Evolutionary conservation across 1,284 basidiomycete species (phyloP).

Genomic region (Trametes versicolor): DNA sequence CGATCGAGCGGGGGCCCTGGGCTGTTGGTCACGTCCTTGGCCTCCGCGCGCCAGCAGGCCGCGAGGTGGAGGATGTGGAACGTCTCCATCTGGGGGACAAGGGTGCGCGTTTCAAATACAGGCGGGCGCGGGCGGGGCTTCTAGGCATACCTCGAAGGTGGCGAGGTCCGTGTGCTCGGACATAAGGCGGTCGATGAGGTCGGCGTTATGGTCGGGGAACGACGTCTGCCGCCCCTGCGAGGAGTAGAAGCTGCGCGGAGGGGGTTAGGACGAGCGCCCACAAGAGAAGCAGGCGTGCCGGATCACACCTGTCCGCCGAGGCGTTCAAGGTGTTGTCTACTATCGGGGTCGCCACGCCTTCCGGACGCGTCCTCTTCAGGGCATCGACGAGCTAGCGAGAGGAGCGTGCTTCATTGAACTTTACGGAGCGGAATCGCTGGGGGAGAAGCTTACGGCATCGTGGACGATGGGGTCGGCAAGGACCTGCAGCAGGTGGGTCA

Average conservation of each 20-base stretch:
- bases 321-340: constrained; percentile 68
- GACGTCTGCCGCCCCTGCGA: constrained; percentile 85
- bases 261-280: constrained; percentile 10
- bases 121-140: constrained; percentile 3
- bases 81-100: constrained; percentile 75
- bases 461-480: constrained; percentile 38
- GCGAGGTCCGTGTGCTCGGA: constrained; percentile 59
- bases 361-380: constrained; percentile 56
- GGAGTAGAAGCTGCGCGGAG: constrained; percentile 75
- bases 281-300: constrained; percentile 23
- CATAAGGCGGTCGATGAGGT: constrained; percentile 69
- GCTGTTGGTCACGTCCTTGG: constrained; percentile 28
- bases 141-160: constrained; percentile 69
- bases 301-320: constrained; percentile 75
- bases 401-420: background rate
- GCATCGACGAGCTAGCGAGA: constrained; percentile 56
- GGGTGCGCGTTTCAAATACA: constrained; percentile 15
- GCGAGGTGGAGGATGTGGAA: constrained; percentile 82
- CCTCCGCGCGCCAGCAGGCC: constrained; percentile 56
- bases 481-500: constrained; percentile 42
- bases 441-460: constrained; percentile 35
- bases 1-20: constrained; percentile 54
- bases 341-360: constrained; percentile 49
- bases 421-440: background rate
- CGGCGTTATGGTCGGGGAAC: constrained; percentile 79